Evolutionary conservation across 345 rosid species (phyloP).

Genomic region (Xanthoceras sorbifolium): DNA sequence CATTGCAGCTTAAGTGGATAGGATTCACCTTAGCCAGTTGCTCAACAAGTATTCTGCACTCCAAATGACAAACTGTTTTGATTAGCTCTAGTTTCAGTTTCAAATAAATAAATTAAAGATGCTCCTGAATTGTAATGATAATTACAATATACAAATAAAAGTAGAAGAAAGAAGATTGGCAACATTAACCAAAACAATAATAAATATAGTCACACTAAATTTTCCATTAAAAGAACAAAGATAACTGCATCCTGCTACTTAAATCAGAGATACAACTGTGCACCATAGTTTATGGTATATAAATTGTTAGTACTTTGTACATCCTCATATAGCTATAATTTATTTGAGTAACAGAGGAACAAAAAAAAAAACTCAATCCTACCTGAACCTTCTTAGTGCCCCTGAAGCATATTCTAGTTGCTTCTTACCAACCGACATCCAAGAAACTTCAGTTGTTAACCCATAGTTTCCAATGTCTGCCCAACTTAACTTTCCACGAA

Average conservation of each 20-base stretch:
- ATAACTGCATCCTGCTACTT: not conserved
- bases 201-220: not conserved
- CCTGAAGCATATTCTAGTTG: constrained; percentile 93
- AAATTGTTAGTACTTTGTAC: not conserved
- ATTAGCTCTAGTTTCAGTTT: constrained; percentile 16
- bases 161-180: not conserved
- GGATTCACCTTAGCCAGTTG: constrained; percentile 86
- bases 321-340: not conserved
- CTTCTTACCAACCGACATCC: constrained; percentile 97
- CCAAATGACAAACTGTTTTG: constrained; percentile 12
- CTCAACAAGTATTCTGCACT: constrained; percentile 78
- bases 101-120: not conserved
- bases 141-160: not conserved
- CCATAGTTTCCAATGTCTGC: constrained; percentile 71
- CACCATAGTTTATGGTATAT: not conserved
- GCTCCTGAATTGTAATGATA: not conserved
- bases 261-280: constrained; percentile 6
- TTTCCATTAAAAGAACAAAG: not conserved
- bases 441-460: constrained; percentile 75
- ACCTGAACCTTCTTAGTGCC: constrained; percentile 90
- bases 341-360: not conserved
- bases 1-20: constrained; percentile 59
- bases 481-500: constrained; percentile 91
- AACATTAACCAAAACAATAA: not conserved
- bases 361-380: not conserved